Percentiles rank a stretch among this genome's conserved stretches.
Conservation (phyloP, 768 basidiomycete species). For the Cystobasidiopsis lactophilus region DNA sequence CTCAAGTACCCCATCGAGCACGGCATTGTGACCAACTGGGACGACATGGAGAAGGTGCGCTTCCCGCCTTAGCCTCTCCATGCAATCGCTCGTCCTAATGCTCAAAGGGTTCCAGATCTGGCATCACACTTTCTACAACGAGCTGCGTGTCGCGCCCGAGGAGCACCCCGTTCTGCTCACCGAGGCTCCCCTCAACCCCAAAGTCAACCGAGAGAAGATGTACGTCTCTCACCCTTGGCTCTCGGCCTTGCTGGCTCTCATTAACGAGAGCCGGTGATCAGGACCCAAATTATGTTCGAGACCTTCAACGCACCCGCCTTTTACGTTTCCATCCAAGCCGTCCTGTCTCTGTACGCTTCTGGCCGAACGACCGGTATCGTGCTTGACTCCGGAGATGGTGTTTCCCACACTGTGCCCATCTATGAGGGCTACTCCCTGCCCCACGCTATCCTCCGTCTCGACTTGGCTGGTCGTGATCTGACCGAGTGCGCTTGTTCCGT, state of each 20-base stretch:
- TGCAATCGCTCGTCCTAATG: no score
- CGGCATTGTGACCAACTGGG: constrained; percentile 92
- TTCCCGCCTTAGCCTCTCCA: no score
- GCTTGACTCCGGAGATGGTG: constrained; percentile 88
- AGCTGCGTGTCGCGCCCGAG: constrained; percentile 76
- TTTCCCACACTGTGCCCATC: constrained; percentile 86
- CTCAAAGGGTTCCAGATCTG: no score
- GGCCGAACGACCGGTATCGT: constrained; percentile 88
- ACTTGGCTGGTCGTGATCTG: constrained; percentile 78
- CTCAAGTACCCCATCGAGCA: constrained; percentile 81
- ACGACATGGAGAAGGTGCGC: no score
- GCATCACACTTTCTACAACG: constrained; percentile 91
- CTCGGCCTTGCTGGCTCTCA: no score
- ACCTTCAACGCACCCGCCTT: constrained; percentile 83
- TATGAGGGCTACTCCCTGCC: constrained; percentile 86
- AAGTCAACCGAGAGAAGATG: constrained; percentile 22
- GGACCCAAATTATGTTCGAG: constrained; percentile 45
- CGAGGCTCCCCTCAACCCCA: constrained; percentile 79
- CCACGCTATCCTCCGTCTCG: constrained; percentile 78
- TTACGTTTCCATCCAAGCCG: constrained; percentile 80
- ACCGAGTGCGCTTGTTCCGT: no score
- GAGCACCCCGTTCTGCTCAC: constrained; percentile 81
- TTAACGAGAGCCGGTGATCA: no score
- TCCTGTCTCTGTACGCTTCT: constrained; percentile 74
- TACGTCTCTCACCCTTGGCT: no score